Conservation (phyloP, 2,329 filamentous ascomycete genomes). For the Aspergillus sp. region DNA sequence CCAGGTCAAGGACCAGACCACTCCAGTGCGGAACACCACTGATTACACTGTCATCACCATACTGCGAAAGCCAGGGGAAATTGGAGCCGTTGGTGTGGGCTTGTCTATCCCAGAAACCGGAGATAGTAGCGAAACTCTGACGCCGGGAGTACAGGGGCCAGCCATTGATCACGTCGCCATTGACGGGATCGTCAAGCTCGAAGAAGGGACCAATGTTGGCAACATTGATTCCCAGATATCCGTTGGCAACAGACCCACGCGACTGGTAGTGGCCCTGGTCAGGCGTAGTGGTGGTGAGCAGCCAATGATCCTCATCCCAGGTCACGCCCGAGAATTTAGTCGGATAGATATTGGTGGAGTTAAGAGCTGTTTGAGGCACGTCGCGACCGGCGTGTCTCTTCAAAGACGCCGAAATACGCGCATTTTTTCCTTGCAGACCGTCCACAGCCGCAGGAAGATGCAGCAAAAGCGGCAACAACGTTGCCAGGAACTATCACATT, state of each 20-base stretch:
- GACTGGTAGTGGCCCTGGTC: constrained; percentile 63
- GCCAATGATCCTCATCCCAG: constrained; percentile 63
- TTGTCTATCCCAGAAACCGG: constrained; percentile 67
- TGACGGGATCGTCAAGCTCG: constrained; percentile 55
- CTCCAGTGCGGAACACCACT: constrained; percentile 70
- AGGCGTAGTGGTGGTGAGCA: constrained; percentile 54
- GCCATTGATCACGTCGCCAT: constrained; percentile 60
- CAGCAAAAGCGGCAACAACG: constrained; percentile 12
- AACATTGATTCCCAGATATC: constrained; percentile 65
- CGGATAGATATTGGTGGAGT: constrained; percentile 41
- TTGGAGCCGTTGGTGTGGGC: constrained; percentile 61
- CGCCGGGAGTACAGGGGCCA: constrained; percentile 68
- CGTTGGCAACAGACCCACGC: constrained; percentile 62
- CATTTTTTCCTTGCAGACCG: constrained; percentile 6
- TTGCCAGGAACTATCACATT: constrained; percentile 7
- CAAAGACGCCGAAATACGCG: constrained; percentile 24
- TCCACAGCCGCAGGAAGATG: constrained; percentile 9
- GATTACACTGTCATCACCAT: constrained; percentile 70
- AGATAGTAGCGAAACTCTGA: constrained; percentile 67
- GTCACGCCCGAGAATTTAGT: constrained; percentile 56
- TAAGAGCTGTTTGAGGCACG: constrained; percentile 6
- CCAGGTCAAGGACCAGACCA: constrained; percentile 59
- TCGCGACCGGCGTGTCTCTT: constrained; percentile 21
- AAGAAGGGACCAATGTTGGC: constrained; percentile 66
- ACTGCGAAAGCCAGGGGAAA: constrained; percentile 68